Base-by-base conservation (phyloP, 768 basidiomycete genomes). In the Lentinus tigrinus region DNA sequence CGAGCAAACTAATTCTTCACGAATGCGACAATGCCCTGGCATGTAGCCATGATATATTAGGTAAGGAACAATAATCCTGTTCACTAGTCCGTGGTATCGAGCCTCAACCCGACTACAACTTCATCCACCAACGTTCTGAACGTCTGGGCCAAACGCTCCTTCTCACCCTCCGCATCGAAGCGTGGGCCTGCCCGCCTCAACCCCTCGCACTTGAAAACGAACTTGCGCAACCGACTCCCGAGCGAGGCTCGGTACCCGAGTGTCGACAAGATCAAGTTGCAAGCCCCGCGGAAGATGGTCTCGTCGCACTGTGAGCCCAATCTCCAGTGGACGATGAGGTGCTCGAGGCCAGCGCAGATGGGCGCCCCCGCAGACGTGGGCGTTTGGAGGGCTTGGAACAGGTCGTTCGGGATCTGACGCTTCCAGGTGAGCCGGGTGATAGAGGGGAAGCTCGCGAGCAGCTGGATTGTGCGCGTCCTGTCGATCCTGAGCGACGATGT, bases 281-380 rank as follows among this genome's bases (percentile, higher is more conserved):
- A 23, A 8, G n/a, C 11, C 31, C 11, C 17, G 19, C n/a, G 17
- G 49, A 50, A 14, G 31, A 6, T 23, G 2, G 14, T 23, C 49
- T 36, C 49, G 34, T 23, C 21, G 9, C 17, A 21, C 49, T 34
- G 49, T 13, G 10, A 34, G 21, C 17, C 21, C 47, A 34, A 21
- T 5, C 49, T 16, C 49, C 49, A 50, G 36, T 34, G 36, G n/a
- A 50, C 49, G 31, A 50, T 21, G 49, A 50, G 49, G 49, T 50
- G 49, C 19, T 38, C 21, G 28, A 50, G 36, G 34, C 34, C 7
- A 11, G 49, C n/a, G 19, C 31, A 36, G 16, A 50, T 24, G 34
- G 49, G 49, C 36, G n/a, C 49, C 19, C 21, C 49, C n/a, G 11
- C 49, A 11, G 19, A 13, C 21, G 43, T 46, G 21, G 11, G 43